These are phyloP conservation scores for Kalaharituber pfeilii DNA, from an alignment of 2,329 filamentous ascomycete species.

Conservation along the genomic window DNA sequence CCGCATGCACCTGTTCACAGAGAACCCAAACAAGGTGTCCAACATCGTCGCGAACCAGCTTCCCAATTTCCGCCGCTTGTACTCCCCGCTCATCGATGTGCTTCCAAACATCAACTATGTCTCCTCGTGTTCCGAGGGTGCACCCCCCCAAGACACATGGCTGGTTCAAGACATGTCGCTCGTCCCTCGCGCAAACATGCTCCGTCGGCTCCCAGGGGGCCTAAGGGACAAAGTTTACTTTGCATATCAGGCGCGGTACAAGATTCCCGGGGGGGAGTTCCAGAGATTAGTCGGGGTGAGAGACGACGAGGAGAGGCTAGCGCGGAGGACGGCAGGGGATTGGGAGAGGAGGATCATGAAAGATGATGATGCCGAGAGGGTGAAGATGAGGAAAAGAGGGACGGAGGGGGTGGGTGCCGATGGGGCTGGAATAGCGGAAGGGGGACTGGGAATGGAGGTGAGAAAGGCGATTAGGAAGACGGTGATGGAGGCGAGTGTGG, in stretches of 20 bases:
- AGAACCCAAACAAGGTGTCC: constrained; percentile 78
- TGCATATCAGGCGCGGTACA: constrained; percentile 79
- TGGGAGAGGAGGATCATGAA: constrained; percentile 75
- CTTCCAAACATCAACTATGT: constrained; percentile 74
- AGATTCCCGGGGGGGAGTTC: constrained; percentile 70
- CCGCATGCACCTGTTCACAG: constrained; percentile 79
- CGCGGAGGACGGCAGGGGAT: constrained; percentile 58
- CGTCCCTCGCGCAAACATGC: constrained; percentile 83
- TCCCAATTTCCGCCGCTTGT: constrained; percentile 76
- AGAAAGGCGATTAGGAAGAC: constrained; percentile 67
- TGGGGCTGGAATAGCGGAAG: constrained; percentile 31
- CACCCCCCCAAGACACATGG: constrained; percentile 38
- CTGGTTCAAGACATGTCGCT: constrained; percentile 87
- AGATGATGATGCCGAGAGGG: too few species aligned
- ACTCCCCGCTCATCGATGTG: constrained; percentile 73
- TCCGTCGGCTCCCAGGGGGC: constrained; percentile 66
- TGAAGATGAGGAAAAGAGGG: too few species aligned
- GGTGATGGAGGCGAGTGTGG: constrained; percentile 78
- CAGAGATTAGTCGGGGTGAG: constrained; percentile 64
- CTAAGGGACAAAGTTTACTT: constrained; percentile 89
- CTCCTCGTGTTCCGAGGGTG: constrained; percentile 43
- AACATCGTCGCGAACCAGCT: constrained; percentile 92
- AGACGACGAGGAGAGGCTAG: constrained; percentile 49
- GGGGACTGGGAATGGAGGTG: constrained; percentile 46
- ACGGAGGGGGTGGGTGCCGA: too few species aligned